Evolutionary conservation across 331 rosid species (phyloP).

Genomic region (Pyracantha coccinea): DNA sequence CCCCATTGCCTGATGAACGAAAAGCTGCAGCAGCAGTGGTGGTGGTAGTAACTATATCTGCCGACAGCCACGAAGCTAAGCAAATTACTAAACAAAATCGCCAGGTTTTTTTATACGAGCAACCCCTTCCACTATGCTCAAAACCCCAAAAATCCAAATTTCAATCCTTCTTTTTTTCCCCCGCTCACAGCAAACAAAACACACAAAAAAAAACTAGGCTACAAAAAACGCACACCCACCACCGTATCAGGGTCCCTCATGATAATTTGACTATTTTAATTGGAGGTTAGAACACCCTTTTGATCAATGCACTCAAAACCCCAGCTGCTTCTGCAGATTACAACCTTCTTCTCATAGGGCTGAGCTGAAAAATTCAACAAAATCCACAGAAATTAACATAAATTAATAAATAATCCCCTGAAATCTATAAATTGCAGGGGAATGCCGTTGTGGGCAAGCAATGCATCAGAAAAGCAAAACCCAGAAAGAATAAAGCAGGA

Average conservation of each 20-base stretch:
- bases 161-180: not conserved
- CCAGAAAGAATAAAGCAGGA: not conserved
- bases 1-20: constrained; percentile 61
- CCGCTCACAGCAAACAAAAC: not conserved
- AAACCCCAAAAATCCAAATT: not conserved
- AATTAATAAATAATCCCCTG: not conserved
- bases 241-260: constrained; percentile 63
- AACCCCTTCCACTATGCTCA: constrained; percentile 1
- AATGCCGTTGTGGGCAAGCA: constrained; percentile 54
- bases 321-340: constrained; percentile 19
- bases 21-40: constrained; percentile 28
- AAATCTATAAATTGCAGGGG: constrained; percentile 22
- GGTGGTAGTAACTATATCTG: constrained; percentile 28
- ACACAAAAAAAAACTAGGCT: constrained; percentile 17
- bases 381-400: not conserved
- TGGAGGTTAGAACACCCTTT: constrained; percentile 26
- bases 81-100: constrained; percentile 36
- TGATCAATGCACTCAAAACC: constrained; percentile 29
- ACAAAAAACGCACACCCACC: constrained; percentile 26
- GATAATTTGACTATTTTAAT: not conserved
- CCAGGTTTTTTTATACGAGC: constrained; percentile 39
- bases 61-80: constrained; percentile 29
- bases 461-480: constrained; percentile 2
- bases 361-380: constrained; percentile 33
- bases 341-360: constrained; percentile 3